Evolutionary conservation across 2,329 filamentous ascomycete genomes (phyloP).

Genomic region (Rhinocladiella similis): DNA sequence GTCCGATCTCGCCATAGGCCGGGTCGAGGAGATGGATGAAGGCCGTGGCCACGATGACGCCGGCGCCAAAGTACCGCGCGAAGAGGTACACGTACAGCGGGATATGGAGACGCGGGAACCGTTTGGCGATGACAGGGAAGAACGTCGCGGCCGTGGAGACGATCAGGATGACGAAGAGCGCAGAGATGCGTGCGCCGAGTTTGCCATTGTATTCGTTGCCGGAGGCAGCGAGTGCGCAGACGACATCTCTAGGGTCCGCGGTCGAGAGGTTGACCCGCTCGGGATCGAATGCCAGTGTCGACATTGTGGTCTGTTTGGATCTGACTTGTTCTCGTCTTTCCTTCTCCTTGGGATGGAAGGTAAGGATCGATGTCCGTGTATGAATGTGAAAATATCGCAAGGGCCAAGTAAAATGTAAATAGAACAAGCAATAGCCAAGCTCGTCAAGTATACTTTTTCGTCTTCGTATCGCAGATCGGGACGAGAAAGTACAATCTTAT

Average conservation of each 20-base stretch:
- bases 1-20: constrained; percentile 47
- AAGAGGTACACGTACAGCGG: constrained; percentile 49
- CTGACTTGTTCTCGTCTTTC: neutral
- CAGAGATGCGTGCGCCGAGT: constrained; percentile 44
- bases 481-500: no score
- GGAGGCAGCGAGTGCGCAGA: constrained; percentile 51
- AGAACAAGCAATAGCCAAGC: no score
- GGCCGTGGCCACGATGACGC: constrained; percentile 49
- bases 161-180: constrained; percentile 48
- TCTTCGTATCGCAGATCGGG: no score
- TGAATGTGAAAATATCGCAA: no score
- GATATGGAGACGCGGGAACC: constrained; percentile 38
- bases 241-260: constrained; percentile 44
- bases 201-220: constrained; percentile 57
- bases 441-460: no score
- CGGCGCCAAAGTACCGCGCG: constrained; percentile 49
- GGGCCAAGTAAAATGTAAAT: no score
- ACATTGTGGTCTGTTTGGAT: neutral
- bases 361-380: no score
- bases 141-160: constrained; percentile 43
- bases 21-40: constrained; percentile 51
- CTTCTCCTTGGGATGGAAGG: neutral
- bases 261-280: constrained; percentile 46
- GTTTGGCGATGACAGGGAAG: constrained; percentile 50
- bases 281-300: constrained; percentile 34